These are phyloP conservation scores for Sporothrix phasma DNA, from an alignment of 2,329 filamentous ascomycete species.

Conservation along the genomic window DNA sequence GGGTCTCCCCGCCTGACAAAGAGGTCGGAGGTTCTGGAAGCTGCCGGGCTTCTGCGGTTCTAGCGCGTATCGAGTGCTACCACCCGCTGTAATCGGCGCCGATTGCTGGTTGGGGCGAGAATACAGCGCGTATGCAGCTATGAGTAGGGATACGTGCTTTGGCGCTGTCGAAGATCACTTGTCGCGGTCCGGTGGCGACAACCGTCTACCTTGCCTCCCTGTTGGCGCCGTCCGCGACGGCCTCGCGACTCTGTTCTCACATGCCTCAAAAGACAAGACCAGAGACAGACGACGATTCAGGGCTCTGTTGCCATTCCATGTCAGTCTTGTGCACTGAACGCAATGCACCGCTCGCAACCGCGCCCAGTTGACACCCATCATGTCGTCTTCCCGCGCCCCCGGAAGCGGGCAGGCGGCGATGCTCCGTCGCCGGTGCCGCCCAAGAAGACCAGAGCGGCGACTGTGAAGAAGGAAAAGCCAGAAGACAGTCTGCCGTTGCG, in stretches of 20 bases:
- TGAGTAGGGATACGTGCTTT: constrained; percentile 17
- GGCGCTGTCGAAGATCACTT: too few relatives aligned
- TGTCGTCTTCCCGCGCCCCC: constrained; percentile 49
- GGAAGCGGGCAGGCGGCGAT: constrained; percentile 49
- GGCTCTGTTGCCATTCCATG: neutral
- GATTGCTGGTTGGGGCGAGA: neutral
- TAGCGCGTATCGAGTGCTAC: neutral
- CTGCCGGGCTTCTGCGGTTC: neutral
- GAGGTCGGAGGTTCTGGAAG: constrained; percentile 4
- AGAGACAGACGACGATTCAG: too few relatives aligned
- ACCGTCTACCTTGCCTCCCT: neutral
- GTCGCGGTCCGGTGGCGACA: constrained; percentile 11
- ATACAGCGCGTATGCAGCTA: neutral
- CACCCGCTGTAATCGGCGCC: neutral
- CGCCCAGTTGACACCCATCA: neutral
- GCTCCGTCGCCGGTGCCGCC: constrained; percentile 32
- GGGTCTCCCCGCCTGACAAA: neutral
- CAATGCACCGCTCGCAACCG: neutral
- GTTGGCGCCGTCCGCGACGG: neutral
- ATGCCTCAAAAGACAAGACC: neutral
- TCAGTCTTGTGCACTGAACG: neutral
- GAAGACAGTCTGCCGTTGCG: neutral
- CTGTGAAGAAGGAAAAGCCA: constrained; percentile 14
- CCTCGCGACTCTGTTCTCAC: neutral
- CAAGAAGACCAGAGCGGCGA: constrained; percentile 21